These are phyloP conservation scores for Chaetomium cochliodes DNA, from an alignment of 495 filamentous ascomycete genomes.

Conservation along the genomic window DNA sequence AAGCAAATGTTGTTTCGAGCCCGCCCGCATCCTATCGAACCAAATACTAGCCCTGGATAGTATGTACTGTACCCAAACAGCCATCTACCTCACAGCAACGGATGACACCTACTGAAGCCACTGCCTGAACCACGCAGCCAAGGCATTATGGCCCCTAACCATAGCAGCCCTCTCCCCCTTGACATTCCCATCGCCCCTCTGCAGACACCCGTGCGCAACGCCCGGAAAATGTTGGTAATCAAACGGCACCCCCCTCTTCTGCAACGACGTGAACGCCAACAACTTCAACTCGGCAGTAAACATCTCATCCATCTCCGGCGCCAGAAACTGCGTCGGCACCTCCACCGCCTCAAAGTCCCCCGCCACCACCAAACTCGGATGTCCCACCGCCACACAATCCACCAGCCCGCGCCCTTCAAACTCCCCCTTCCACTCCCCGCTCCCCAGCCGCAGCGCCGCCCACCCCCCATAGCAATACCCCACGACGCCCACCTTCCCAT, in stretches of 20 bases:
- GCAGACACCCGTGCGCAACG: constrained; percentile 51
- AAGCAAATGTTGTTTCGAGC: too few species aligned
- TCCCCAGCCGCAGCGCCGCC: constrained; percentile 34
- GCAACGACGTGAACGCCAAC: constrained; percentile 45
- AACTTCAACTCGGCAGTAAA: constrained; percentile 55
- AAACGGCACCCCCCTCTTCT: constrained; percentile 46
- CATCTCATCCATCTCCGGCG: constrained; percentile 53
- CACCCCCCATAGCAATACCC: constrained; percentile 65
- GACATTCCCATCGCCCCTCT: constrained; percentile 46
- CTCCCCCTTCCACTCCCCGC: constrained; percentile 35
- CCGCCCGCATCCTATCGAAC: too few species aligned
- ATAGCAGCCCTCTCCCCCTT: constrained; percentile 47
- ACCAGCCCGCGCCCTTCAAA: constrained; percentile 43
- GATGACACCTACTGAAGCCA: constrained; percentile 25
- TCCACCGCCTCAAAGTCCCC: constrained; percentile 52
- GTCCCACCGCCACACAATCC: constrained; percentile 54
- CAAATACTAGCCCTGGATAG: too few species aligned
- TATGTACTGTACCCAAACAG: too few species aligned
- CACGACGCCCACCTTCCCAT: constrained; percentile 52
- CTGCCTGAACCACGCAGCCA: constrained; percentile 46
- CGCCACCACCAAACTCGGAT: constrained; percentile 51
- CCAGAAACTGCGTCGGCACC: constrained; percentile 58
- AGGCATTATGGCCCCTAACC: constrained; percentile 48
- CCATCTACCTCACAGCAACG: too few species aligned
- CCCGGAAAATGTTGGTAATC: constrained; percentile 60